Evolutionary conservation across 2,329 filamentous ascomycete species (phyloP), one percentile per base, ranked within the genome.

Genomic region (Thielaviopsis ethacetica): DNA sequence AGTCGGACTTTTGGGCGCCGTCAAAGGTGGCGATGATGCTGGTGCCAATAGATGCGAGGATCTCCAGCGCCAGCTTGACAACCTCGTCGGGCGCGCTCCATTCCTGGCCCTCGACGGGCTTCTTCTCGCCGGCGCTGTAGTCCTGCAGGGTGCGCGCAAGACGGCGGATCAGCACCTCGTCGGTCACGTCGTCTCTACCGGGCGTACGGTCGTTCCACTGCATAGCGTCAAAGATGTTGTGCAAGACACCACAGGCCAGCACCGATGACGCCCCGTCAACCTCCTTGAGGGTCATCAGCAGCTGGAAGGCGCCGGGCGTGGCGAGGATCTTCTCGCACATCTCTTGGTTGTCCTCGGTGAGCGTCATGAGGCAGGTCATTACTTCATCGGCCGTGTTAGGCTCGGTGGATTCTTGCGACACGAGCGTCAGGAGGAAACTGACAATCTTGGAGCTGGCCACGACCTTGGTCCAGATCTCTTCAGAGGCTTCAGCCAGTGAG

Each of bases 41-140:
- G 2, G 81, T 84, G 50, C 81, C 81, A 53, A 86, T 84, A 6
- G 81, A 81, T 3, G 81, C 82, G 0, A 84, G 71, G 17, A 82
- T 78, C 67, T 85, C 81, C 0, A 86, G 69, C 2, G 80, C 80
- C 17, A 82, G 68, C 65, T 78, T 73, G 56, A 78, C 68, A 47
- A 76, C 72, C 62, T 80, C 76, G 7, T 69, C 63, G 1, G 73
- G 69, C 62, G 69, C 72, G 9, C 71, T 70, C 65, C 70, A 73
- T 27, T 63, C 61, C 24, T 59, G 50, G 15, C 57, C 57, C 15
- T 58, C 57, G 12, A 44, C 47, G 12, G 62, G 57, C 55, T 59
- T 62, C 13, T 41, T 19, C 12, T 53, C 51, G 10, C 59, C 53
- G 5, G 52, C 61, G 22, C 53, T 54, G 54, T 63, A 63, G 58